phyloP scores from a whole-genome alignment of 345 rosid genomes.

The Luvunga scandens region DNA sequence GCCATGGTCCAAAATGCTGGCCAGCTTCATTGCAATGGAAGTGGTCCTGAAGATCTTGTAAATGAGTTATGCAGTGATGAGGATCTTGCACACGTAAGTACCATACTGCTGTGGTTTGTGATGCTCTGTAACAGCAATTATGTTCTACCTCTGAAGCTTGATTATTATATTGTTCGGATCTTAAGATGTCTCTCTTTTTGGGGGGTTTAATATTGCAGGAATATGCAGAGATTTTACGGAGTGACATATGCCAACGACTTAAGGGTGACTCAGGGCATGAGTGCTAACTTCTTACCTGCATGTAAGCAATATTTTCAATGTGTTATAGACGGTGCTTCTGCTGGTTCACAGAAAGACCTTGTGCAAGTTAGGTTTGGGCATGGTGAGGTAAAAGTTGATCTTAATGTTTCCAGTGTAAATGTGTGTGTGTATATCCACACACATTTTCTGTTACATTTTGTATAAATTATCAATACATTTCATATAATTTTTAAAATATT shows the following conservation, averaged over 20 bases:
- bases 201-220: slow-evolving; percentile 44
- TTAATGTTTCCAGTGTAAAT: not conserved
- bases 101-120: not conserved
- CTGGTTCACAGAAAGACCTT: not conserved
- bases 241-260: slow-evolving; percentile 41
- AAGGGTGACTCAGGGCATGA: slow-evolving; percentile 29
- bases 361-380: slow-evolving; percentile 4
- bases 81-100: slow-evolving; percentile 56
- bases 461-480: not conserved
- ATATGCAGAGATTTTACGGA: slow-evolving; percentile 55
- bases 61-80: slow-evolving; percentile 54
- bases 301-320: not conserved
- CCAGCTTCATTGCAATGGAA: slow-evolving; percentile 24
- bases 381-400: not conserved
- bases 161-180: not conserved
- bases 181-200: not conserved
- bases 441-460: not conserved
- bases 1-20: slow-evolving; percentile 59
- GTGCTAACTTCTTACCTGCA: not conserved
- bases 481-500: no score
- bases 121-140: not conserved
- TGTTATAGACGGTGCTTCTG: not conserved
- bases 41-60: slow-evolving; percentile 40
- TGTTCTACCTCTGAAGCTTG: not conserved
- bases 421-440: no score